Evolutionary conservation across 1,284 basidiomycete species (phyloP).

Genomic region (Ustilago sp.): DNA sequence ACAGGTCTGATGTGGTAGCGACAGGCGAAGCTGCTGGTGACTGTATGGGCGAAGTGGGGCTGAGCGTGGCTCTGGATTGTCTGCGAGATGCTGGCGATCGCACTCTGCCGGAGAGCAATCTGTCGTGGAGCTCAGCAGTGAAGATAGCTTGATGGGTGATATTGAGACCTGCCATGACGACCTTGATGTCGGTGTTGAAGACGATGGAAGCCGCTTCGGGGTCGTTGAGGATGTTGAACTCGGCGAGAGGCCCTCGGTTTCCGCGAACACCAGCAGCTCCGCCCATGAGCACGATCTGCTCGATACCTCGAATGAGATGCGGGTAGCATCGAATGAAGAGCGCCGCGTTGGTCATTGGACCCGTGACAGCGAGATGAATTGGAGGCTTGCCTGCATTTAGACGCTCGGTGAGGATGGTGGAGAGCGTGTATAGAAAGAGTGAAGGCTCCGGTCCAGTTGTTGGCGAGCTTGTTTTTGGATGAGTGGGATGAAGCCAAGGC

Average conservation of each 20-base stretch:
- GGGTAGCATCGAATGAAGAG: slow-evolving; percentile 58
- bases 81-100: slow-evolving; percentile 40
- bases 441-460: slow-evolving; percentile 43
- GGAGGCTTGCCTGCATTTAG: slow-evolving; percentile 39
- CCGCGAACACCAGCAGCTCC: slow-evolving; percentile 57
- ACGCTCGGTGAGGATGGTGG: slow-evolving; percentile 71
- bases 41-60: slow-evolving; percentile 20
- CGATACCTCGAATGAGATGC: slow-evolving; percentile 51
- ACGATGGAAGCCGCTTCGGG: slow-evolving; percentile 63
- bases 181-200: slow-evolving; percentile 56
- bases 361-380: slow-evolving; percentile 58
- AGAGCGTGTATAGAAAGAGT: slow-evolving; percentile 53
- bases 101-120: slow-evolving; percentile 26
- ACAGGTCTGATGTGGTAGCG: slow-evolving; percentile 14
- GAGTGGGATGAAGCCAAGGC: slow-evolving; percentile 34
- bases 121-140: slow-evolving; percentile 49
- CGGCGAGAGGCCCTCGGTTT: slow-evolving; percentile 56
- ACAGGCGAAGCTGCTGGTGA: slow-evolving; percentile 25
- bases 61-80: slow-evolving; percentile 23
- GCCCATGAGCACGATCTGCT: slow-evolving; percentile 64
- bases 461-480: slow-evolving; percentile 40
- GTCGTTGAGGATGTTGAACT: slow-evolving; percentile 65
- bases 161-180: slow-evolving; percentile 64
- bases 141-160: slow-evolving; percentile 64
- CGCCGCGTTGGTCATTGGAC: slow-evolving; percentile 63